Conservation (phyloP, 1,284 basidiomycete genomes). For the Sporisorium scitamineum region DNA sequence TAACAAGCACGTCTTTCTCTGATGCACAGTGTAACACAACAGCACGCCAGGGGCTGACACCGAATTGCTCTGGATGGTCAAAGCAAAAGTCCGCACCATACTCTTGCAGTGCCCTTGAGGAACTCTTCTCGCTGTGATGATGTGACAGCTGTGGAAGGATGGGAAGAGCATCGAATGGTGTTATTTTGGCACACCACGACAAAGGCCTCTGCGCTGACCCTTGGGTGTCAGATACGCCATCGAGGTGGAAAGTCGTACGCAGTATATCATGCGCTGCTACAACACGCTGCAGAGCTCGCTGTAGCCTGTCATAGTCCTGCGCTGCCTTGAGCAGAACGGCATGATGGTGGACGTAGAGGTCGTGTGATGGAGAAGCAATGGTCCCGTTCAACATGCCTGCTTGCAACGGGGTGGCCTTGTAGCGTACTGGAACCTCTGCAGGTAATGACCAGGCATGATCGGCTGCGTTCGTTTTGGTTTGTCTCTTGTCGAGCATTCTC, state of each 20-base stretch:
- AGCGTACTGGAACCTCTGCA: not conserved
- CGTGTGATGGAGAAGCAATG: slow-evolving; percentile 1
- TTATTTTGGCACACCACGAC: slow-evolving; percentile 9
- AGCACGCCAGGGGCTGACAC: slow-evolving; percentile 13
- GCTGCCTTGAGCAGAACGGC: slow-evolving; percentile 8
- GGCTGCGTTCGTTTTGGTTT: not conserved
- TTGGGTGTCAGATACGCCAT: not conserved
- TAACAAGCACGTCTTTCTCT: slow-evolving; percentile 5
- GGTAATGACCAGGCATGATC: not conserved
- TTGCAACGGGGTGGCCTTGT: slow-evolving; percentile 16
- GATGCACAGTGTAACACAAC: slow-evolving; percentile 7
- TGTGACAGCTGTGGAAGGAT: not conserved
- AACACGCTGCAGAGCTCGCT: slow-evolving; percentile 12
- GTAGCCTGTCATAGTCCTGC: slow-evolving; percentile 8
- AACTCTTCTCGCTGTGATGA: not conserved
- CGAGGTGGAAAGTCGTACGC: slow-evolving; percentile 17
- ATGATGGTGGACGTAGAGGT: slow-evolving; percentile 26
- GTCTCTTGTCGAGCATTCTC: not conserved
- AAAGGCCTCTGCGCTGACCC: not conserved
- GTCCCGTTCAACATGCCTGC: slow-evolving; percentile 15
- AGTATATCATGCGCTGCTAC: slow-evolving; percentile 18
- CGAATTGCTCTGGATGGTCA: slow-evolving; percentile 7
- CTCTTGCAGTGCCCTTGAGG: not conserved
- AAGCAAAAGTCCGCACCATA: slow-evolving; percentile 7
- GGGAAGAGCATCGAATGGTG: not conserved